Percentiles rank a stretch among this genome's conserved stretches.
These are phyloP conservation scores for Phoma sp. DNA, from an alignment of 2,329 filamentous ascomycete species.

Conservation along the genomic window DNA sequence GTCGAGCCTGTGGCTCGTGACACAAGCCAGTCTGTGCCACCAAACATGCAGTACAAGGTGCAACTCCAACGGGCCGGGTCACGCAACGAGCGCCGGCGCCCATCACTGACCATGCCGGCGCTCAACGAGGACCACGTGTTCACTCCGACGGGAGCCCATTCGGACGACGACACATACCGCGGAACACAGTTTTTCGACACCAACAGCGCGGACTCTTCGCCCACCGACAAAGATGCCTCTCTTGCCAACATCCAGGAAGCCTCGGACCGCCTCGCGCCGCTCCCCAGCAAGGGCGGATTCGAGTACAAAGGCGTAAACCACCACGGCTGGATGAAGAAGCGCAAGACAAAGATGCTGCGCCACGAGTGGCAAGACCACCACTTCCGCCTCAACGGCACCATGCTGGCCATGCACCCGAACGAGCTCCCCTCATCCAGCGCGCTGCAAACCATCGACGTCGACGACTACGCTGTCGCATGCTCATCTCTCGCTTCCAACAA, in stretches of 20 bases:
- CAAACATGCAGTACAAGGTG: constrained; percentile 81
- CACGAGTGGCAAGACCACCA: constrained; percentile 95
- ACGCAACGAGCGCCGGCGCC: constrained; percentile 60
- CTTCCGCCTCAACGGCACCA: constrained; percentile 74
- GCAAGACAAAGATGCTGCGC: constrained; percentile 84
- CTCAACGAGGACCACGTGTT: constrained; percentile 68
- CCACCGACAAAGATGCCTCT: constrained; percentile 34
- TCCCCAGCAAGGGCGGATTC: constrained; percentile 45
- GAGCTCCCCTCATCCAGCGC: constrained; percentile 64
- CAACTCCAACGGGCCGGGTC: constrained; percentile 55
- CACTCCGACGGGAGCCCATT: constrained; percentile 41
- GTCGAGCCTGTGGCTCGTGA: constrained; percentile 77
- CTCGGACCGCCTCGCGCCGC: constrained; percentile 31
- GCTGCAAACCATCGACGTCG: constrained; percentile 82
- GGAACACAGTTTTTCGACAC: constrained; percentile 41
- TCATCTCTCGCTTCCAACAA: constrained; percentile 79
- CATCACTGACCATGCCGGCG: constrained; percentile 73
- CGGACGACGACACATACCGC: constrained; percentile 43
- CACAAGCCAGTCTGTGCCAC: constrained; percentile 87
- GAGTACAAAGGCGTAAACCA: constrained; percentile 65
- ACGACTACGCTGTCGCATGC: constrained; percentile 88
- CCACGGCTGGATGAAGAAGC: constrained; percentile 92
- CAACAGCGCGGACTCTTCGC: constrained; percentile 41
- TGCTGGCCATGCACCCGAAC: constrained; percentile 70
- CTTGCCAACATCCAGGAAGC: constrained; percentile 31